These are phyloP conservation scores for Delphinella strobiligena DNA, from an alignment of 2,329 filamentous ascomycete species.

Conservation along the genomic window DNA sequence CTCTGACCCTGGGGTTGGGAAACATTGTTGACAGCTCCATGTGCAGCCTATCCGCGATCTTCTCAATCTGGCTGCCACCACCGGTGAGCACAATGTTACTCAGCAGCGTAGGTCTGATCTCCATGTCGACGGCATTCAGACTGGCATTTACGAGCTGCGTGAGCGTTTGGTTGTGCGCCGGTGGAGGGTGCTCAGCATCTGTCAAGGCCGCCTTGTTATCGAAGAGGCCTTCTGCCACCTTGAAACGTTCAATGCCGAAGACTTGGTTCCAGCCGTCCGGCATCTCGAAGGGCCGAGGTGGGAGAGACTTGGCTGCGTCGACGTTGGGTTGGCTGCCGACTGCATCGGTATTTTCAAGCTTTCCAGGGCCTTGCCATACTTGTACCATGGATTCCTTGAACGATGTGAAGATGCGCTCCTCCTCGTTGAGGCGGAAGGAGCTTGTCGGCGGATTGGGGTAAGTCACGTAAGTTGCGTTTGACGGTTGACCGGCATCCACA, in stretches of 20 bases:
- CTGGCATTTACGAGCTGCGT: constrained; percentile 69
- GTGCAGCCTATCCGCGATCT: constrained; percentile 83
- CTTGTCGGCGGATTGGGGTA: constrained; percentile 50
- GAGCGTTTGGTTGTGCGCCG: constrained; percentile 59
- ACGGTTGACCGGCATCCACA: constrained; percentile 73
- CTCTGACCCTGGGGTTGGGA: constrained; percentile 74
- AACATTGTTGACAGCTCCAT: constrained; percentile 71
- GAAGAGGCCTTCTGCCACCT: constrained; percentile 79
- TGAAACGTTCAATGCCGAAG: constrained; percentile 80
- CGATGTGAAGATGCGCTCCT: constrained; percentile 85
- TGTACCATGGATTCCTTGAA: constrained; percentile 98
- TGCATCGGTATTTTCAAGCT: constrained; percentile 40
- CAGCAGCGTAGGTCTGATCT: constrained; percentile 71
- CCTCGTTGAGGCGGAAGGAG: constrained; percentile 72
- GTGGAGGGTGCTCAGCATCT: constrained; percentile 36
- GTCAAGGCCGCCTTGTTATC: constrained; percentile 65
- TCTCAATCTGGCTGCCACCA: constrained; percentile 74
- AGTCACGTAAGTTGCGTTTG: constrained; percentile 62
- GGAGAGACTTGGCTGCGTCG: constrained; percentile 59
- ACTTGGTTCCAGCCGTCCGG: constrained; percentile 94
- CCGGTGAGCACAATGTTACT: constrained; percentile 89
- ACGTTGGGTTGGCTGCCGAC: constrained; percentile 49
- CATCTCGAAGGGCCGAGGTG: constrained; percentile 88
- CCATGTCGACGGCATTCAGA: constrained; percentile 72
- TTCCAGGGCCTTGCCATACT: constrained; percentile 73